These are phyloP conservation scores for Brasenia schreberi DNA, from an alignment of 164 flowering plant species.

Conservation along the genomic window DNA sequence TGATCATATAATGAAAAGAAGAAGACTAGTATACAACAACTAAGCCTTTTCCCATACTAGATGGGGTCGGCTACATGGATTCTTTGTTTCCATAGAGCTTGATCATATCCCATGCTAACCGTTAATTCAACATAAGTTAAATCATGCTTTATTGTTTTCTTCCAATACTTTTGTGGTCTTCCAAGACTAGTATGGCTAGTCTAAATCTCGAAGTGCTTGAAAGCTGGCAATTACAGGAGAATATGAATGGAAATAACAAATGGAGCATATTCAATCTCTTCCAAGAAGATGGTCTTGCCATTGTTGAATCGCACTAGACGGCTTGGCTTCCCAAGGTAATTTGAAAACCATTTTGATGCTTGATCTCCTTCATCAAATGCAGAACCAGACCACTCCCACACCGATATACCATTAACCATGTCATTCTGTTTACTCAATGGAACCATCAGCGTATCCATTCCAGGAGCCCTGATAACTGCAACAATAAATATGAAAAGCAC, in stretches of 20 bases:
- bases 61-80: too few relatives aligned
- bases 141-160: too few relatives aligned
- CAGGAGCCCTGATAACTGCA: conserved; percentile 70
- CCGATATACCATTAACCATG: conserved; percentile 42
- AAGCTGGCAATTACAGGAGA: too few relatives aligned
- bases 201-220: too few relatives aligned
- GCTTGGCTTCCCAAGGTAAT: conserved; percentile 61
- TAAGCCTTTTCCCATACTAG: too few relatives aligned
- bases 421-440: conserved; percentile 27
- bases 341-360: conserved; percentile 74
- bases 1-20: too few relatives aligned
- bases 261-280: neutral
- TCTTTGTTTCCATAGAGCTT: too few relatives aligned
- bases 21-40: too few relatives aligned
- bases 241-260: too few relatives aligned
- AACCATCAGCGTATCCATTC: conserved; percentile 59
- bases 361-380: conserved; percentile 79
- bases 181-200: neutral
- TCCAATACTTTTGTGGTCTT: neutral
- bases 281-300: conserved; percentile 22
- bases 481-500: neutral
- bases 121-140: too few relatives aligned
- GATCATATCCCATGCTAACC: too few relatives aligned
- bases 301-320: conserved; percentile 71
- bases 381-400: conserved; percentile 94